These are phyloP conservation scores for Biscogniauxia marginata DNA, from an alignment of 2,329 filamentous ascomycete species.

Conservation along the genomic window DNA sequence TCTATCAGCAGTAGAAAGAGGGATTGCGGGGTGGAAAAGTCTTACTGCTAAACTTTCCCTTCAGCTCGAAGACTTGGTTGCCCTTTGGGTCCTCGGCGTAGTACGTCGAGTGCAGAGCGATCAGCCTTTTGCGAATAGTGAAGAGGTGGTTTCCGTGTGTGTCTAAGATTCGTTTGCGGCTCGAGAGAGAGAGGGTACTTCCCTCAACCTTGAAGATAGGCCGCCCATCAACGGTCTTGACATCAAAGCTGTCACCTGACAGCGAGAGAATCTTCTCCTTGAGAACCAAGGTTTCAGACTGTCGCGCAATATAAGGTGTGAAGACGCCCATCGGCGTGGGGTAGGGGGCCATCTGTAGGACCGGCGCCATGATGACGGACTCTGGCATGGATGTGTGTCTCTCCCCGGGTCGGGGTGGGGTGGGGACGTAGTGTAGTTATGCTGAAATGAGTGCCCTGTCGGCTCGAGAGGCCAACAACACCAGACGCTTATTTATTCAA, in stretches of 20 bases:
- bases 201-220: constrained; percentile 57
- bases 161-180: constrained; percentile 56
- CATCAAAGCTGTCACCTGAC: constrained; percentile 63
- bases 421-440: too few species aligned
- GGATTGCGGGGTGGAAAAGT: constrained; percentile 13
- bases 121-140: constrained; percentile 53
- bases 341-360: constrained; percentile 10
- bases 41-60: constrained; percentile 53
- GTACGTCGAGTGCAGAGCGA: constrained; percentile 52
- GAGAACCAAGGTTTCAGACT: constrained; percentile 51
- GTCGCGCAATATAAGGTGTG: constrained; percentile 36
- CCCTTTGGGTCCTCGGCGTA: constrained; percentile 45
- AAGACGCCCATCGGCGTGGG: constrained; percentile 37
- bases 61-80: constrained; percentile 53
- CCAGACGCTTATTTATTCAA: too few species aligned
- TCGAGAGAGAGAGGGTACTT: constrained; percentile 50
- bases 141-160: constrained; percentile 54
- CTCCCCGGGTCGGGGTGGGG: not conserved
- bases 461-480: too few species aligned
- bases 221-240: constrained; percentile 53
- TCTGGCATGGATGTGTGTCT: not conserved
- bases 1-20: constrained; percentile 6
- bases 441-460: too few species aligned
- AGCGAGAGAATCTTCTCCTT: constrained; percentile 62
- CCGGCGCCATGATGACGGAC: constrained; percentile 2